Evolutionary conservation across 2,329 filamentous ascomycete species (phyloP), one percentile per base, ranked within the genome.

Genomic region (Ascosphaera apis): DNA sequence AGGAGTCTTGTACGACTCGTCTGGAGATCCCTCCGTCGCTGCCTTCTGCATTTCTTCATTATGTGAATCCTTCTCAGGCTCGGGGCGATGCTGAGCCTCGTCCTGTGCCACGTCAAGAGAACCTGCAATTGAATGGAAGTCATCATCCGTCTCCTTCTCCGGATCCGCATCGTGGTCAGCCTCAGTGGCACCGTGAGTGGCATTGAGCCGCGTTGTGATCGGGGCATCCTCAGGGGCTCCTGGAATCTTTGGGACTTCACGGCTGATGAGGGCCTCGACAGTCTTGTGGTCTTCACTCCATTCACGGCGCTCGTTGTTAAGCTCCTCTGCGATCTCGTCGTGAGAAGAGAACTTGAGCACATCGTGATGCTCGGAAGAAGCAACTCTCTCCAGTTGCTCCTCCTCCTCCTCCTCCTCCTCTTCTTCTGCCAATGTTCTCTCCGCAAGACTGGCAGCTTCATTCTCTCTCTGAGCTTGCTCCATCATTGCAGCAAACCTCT

Each of bases 401-500:
- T 4, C 9, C 19, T 21, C 9, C 19, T 9, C 19, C 19, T 21
- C 19, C 19, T 21, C 19, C 9, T 9, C 19, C 19, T 9, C 19
- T 21, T 9, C 19, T 9, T 21, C 19, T 9, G n/a, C n/a, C n/a
- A n/a, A 21, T 9, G 19, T 21, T 21, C 19, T 21, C 19, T 21
- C 19, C 19, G 19, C 19, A 21, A 21, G n/a, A 21, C 12, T 31
- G 30, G n/a, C 30, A 31, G 30, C n/a, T 4, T 13, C 4, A 12
- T 7, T 17, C 4, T 13, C 4, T 13, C 12, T 31, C 30, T 13
- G 4, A 12, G 30, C 19, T 21, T 4, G 19, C 19, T 21, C 19
- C 19, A 21, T 21, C 19, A 21, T 9, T 9, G 19, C 19, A 9
- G 19, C 19, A 21, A 39, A 42, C 36, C 53, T 53, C 7, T 48